These are phyloP conservation scores for Collybiopsis confluens DNA, from an alignment of 768 basidiomycete species.

Conservation along the genomic window DNA sequence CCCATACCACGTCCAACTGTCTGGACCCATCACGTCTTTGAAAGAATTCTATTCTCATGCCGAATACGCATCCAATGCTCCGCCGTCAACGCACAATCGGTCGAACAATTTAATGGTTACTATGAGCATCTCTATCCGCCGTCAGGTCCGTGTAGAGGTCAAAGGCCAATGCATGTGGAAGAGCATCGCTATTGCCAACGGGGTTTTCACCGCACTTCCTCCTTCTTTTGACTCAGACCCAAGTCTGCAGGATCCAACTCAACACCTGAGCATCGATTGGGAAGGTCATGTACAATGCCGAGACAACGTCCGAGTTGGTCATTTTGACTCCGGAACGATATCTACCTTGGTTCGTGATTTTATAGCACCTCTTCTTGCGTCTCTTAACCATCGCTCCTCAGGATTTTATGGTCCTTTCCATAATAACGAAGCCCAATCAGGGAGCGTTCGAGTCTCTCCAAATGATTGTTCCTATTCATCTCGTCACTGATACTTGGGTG, in stretches of 20 bases:
- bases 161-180: conserved; percentile 5
- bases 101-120: not conserved
- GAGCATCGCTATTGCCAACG: not conserved
- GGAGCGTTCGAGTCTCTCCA: not conserved
- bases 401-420: conserved; percentile 4
- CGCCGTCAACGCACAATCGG: not conserved
- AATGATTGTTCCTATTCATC: conserved; percentile 1
- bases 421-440: not conserved
- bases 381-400: not conserved
- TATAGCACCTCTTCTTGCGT: not conserved
- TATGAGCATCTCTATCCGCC: conserved; percentile 1
- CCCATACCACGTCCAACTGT: conserved; percentile 6
- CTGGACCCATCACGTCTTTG: conserved; percentile 4
- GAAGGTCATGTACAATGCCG: conserved; percentile 4
- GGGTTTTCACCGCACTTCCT: not conserved
- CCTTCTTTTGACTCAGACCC: not conserved
- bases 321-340: conserved; percentile 6
- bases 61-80: not conserved
- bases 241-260: not conserved
- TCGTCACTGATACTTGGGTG: conserved; percentile 8
- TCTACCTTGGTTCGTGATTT: not conserved
- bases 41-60: conserved; percentile 1
- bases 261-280: conserved; percentile 6
- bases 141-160: conserved; percentile 4
- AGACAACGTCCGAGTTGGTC: not conserved